phyloP scores from a whole-genome alignment of 306 rosid genomes.

The Malus sieversii region DNA sequence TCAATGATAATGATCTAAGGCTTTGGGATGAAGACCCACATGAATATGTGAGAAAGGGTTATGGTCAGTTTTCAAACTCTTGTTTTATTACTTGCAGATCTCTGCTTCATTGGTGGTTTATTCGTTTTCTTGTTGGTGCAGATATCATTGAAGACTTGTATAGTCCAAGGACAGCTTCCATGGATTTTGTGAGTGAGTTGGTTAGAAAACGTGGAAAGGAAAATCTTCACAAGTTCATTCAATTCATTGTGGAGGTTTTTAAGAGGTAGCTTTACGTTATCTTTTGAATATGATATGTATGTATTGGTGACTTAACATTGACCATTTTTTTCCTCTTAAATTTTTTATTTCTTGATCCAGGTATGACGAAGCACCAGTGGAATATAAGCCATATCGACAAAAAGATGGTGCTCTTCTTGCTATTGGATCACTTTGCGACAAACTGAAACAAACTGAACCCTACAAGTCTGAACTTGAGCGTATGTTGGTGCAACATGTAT shows the following conservation, averaged over 20 bases:
- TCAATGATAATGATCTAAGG: constrained; percentile 80
- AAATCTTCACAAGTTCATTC: constrained; percentile 86
- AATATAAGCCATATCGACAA: constrained; percentile 78
- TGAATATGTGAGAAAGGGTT: constrained; percentile 97
- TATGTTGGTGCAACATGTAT: constrained; percentile 94
- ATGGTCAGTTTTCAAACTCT: constrained; percentile 49
- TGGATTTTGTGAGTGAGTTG: constrained; percentile 96
- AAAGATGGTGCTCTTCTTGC: constrained; percentile 99
- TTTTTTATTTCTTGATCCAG: constrained; percentile 29
- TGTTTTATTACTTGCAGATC: neutral
- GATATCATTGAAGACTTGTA: constrained; percentile 94
- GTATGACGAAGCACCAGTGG: constrained; percentile 70
- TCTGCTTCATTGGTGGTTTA: constrained; percentile 11
- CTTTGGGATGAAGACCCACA: constrained; percentile 99
- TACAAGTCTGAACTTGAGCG: constrained; percentile 92
- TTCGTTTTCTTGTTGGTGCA: constrained; percentile 24
- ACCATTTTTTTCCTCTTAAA: neutral
- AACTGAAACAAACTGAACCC: constrained; percentile 87
- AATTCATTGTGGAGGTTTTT: constrained; percentile 71
- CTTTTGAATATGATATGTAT: neutral
- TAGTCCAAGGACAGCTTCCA: constrained; percentile 96
- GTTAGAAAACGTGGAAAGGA: constrained; percentile 93
- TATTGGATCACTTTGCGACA: constrained; percentile 95
- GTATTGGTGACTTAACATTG: constrained; percentile 3
- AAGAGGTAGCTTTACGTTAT: constrained; percentile 44